Evolutionary conservation across 139 green algal genomes (phyloP), one percentile per base, ranked within the genome.

Genomic region (Choricystis sp.): DNA sequence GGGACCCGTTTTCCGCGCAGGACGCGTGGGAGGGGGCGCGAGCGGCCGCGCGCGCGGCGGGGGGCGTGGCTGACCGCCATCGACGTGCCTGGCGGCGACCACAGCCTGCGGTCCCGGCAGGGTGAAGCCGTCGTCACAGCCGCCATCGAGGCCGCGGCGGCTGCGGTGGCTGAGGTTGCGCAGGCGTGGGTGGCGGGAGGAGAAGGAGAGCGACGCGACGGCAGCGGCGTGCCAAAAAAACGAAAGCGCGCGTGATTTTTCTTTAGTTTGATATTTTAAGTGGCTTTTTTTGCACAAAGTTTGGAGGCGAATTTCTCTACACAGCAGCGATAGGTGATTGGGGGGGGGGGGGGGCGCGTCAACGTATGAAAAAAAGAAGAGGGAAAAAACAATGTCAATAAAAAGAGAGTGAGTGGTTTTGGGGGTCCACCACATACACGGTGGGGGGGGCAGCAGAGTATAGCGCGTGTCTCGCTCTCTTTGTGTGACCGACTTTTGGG

Each of bases 1-100:
- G 59, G 2, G 79, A 85, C 49, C 26, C 31, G 1, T 85, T 85
- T 58, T 69, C 56, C 26, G 29, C 59, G 31, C 27, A 66, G 24
- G 26, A 60, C 20, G 28, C 31, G 40, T 81, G 72, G 56, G 48
- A 67, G 48, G 62, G 59, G 30, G 55, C 40, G 40, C 40, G 40
- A 16, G 40, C 40, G 40, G 9, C 9, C 40, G 40, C 40, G 9
- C 9, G 9, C 9, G 40, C 40, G 40, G 9, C 9, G 9, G 40
- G 9, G 40, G 40, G 16, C 9, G 40, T 52, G 40, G 40, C n/a
- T n/a, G n/a, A n/a, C n/a, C n/a, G n/a, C n/a, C n/a, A n/a, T 52
- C 9, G 9, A 16, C 40, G 40, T 52, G 9, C 9, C 40, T 9
- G 40, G 40, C 40, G 40, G 40, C 40, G 40, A 52, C 40, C 40